Base-by-base conservation (phyloP, 495 filamentous ascomycete species). In the Glarea lozoyensis region DNA sequence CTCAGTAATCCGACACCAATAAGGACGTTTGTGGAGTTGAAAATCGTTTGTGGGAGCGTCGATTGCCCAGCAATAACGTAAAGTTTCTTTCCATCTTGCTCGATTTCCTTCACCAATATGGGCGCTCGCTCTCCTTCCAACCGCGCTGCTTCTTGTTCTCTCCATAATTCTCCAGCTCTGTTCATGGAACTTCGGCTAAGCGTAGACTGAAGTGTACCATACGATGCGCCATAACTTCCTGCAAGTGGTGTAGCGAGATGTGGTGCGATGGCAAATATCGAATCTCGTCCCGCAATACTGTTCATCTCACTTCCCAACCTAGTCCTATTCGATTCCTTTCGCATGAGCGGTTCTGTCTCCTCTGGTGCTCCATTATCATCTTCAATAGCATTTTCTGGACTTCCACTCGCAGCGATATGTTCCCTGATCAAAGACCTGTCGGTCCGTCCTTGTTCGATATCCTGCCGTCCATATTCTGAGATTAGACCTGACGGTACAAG, bases 1-100 rank as follows among this genome's bases (percentile, higher is more conserved):
- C 84, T 89, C 36, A 98, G 63, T 15, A 98, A 61, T 0, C 92
- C 92, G 34, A 98, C 79, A 13, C 92, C 92, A 47, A 98, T 89
- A 30, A 98, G 64, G 25, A 94, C 86, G 56, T 98, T 98, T 40
- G 93, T 88, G 12, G 86, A 92, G 59, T 98, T 98, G 65, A 98
- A 94, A 46, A 96, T 72, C 0, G 92, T 97, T 65, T 98, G 92
- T 2, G 90, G 88, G 21, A 96, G 65, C 2, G 92, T 98, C 9
- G 86, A 93, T 67, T 90, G 88, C 25, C 92, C 92, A 45, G 92
- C 76, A 5, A 97, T 78, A 19, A 89, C 72, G 54, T 84, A 70
- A 20, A 93, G 77, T 13, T 88, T 68, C 45, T 83, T 86, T 18
- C 92, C 92, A 58, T 94, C 88, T 55, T 92, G 85, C 59, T 93